Evolutionary conservation across 257 asterid species (phyloP).

Genomic region (Petrea volubilis): DNA sequence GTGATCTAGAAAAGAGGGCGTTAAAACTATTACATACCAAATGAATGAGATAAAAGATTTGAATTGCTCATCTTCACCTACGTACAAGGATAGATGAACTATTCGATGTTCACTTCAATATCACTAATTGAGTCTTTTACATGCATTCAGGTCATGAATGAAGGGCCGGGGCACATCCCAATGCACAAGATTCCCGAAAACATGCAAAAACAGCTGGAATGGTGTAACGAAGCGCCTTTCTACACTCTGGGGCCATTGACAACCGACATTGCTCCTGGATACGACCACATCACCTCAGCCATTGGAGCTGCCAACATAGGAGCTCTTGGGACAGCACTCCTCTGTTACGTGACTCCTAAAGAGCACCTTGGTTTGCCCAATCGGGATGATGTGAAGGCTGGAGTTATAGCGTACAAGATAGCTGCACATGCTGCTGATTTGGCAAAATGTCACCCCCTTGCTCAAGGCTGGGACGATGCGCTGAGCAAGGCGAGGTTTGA

Average conservation of each 20-base stretch:
- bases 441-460: slow-evolving; percentile 83
- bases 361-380: slow-evolving; percentile 93
- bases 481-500: slow-evolving; percentile 96
- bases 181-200: slow-evolving; percentile 95
- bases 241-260: slow-evolving; percentile 93
- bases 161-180: slow-evolving; percentile 95
- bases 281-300: slow-evolving; percentile 93
- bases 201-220: slow-evolving; percentile 93
- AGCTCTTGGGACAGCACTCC: slow-evolving; percentile 93
- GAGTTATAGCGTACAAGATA: slow-evolving; percentile 84
- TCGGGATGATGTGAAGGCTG: slow-evolving; percentile 81
- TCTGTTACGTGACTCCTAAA: slow-evolving; percentile 92
- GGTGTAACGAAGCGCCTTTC: slow-evolving; percentile 97
- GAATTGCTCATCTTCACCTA: not conserved
- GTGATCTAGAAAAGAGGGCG: not conserved
- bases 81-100: not conserved
- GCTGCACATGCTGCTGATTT: slow-evolving; percentile 96
- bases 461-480: slow-evolving; percentile 94
- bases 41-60: too few species aligned
- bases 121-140: not conserved
- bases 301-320: slow-evolving; percentile 97
- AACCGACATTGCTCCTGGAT: slow-evolving; percentile 94
- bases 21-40: too few species aligned
- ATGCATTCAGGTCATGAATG: slow-evolving; percentile 77
- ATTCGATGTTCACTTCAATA: not conserved